A percentile compares a stretch with the other conserved stretches of the same genome.
Evolutionary conservation across 352 stramenopile genomes (phyloP).

Genomic region (Phytopythium sindhum): DNA sequence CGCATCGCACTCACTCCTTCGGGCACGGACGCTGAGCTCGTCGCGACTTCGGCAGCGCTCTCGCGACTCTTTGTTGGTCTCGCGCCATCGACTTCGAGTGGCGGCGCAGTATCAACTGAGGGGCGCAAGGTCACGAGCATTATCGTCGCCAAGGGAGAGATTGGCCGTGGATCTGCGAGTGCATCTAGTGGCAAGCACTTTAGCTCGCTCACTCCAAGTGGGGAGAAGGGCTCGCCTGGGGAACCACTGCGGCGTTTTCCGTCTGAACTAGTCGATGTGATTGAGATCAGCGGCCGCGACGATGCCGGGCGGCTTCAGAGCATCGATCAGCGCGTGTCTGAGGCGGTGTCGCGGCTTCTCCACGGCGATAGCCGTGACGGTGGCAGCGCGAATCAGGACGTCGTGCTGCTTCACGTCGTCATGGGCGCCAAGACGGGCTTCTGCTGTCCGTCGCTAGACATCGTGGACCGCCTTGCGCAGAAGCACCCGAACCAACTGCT

Average conservation of each 20-base stretch:
- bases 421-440: slow-evolving; percentile 87
- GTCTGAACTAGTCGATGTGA: slow-evolving; percentile 54
- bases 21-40: slow-evolving; percentile 82
- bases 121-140: slow-evolving; percentile 74
- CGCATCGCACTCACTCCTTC: slow-evolving; percentile 77
- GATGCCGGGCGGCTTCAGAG: slow-evolving; percentile 46
- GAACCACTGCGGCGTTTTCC: slow-evolving; percentile 58
- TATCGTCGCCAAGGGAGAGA: slow-evolving; percentile 80
- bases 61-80: slow-evolving; percentile 56
- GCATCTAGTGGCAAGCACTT: slow-evolving; percentile 80
- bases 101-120: slow-evolving; percentile 21
- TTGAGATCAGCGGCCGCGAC: slow-evolving; percentile 56
- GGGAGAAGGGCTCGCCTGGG: slow-evolving; percentile 37
- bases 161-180: slow-evolving; percentile 73
- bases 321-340: slow-evolving; percentile 39
- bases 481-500: slow-evolving; percentile 70
- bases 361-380: slow-evolving; percentile 17
- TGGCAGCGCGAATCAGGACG: slow-evolving; percentile 21
- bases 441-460: slow-evolving; percentile 64
- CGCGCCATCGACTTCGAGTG: slow-evolving; percentile 10
- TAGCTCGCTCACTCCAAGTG: slow-evolving; percentile 73
- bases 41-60: slow-evolving; percentile 70
- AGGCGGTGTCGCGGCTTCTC: slow-evolving; percentile 46
- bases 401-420: slow-evolving; percentile 84
- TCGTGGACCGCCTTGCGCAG: slow-evolving; percentile 44